Evolutionary conservation across 2,329 filamentous ascomycete genomes (phyloP), one percentile per base, ranked within the genome.

Genomic region (Epicoccum nigrum): DNA sequence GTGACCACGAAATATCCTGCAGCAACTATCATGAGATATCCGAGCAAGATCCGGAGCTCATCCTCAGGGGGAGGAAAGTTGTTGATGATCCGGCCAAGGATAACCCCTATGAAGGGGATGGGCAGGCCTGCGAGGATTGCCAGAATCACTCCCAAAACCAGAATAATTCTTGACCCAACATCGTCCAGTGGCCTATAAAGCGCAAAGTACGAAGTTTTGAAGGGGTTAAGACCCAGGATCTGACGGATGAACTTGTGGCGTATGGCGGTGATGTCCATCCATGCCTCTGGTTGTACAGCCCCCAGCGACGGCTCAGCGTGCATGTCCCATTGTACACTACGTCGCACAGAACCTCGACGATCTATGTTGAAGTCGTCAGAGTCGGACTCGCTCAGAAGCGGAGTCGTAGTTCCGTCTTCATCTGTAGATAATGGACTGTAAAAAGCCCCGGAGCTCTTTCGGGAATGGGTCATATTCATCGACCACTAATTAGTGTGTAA

Each of bases 81-180:
- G 54, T 79, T 77, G 65, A 81, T 80, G 46, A 81, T 76, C 45
- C 77, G 71, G 28, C 77, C 77, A 35, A 80, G 76, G 16, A 80
- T 76, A 46, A 87, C 80, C 30, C 82, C 84, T 65, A 87, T 83
- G n/a, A 87, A 71, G 13, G 82, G 84, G 41, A 54, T 50, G 1
- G 51, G 51, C 13, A 54, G 20, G 13, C 51, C 51, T 13, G 51
- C 51, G 4, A 48, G 25, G 11, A 83, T 78, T 32, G 83, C 79
- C 17, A 74, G 65, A 5, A 75, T 7, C 13, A 73, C 64, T 5
- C 70, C 76, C 12, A 63, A 44, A 12, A 60, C 48, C 2, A 76
- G 64, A 9, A 76, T 70, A 1, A 55, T 20, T 56, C 70, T 67
- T 54, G 76, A 78, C 20, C 67, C 59, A n/a, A 63, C 44, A 35